Evolutionary conservation across 768 basidiomycete species (phyloP).

Genomic region (Pulveroboletus frians): DNA sequence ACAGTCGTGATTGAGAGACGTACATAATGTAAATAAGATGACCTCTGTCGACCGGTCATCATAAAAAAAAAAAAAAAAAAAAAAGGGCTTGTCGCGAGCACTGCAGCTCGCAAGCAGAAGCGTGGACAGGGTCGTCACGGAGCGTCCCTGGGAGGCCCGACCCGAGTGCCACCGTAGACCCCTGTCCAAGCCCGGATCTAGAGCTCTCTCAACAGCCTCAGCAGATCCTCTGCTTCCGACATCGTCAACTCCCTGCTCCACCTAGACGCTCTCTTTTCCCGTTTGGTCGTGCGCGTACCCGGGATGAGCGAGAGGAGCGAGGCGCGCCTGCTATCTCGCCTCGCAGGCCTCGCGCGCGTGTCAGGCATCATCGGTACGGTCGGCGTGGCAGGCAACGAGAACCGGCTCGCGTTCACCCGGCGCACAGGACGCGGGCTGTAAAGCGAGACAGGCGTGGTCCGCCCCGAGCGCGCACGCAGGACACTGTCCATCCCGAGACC

Average conservation of each 20-base stretch:
- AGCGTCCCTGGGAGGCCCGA: no score
- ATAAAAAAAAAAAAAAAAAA: no score
- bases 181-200: background rate
- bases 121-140: no score
- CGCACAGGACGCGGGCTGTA: slow-evolving; percentile 6
- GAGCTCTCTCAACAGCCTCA: slow-evolving; percentile 10
- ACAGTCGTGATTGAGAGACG: no score
- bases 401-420: slow-evolving; percentile 7
- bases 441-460: slow-evolving; percentile 10
- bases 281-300: background rate
- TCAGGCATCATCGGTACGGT: background rate
- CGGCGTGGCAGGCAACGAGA: slow-evolving; percentile 15
- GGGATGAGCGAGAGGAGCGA: background rate
- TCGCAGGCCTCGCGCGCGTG: background rate
- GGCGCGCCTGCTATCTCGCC: slow-evolving; percentile 1
- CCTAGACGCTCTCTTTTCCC: slow-evolving; percentile 13
- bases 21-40: no score
- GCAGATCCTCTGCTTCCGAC: slow-evolving; percentile 21
- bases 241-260: slow-evolving; percentile 17
- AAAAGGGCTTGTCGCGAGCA: no score
- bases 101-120: no score
- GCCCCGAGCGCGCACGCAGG: background rate
- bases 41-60: no score
- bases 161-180: background rate
- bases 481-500: background rate